Conservation (phyloP, 1,139 yeast genomes). For the Debaryomycetaceae sp. region DNA sequence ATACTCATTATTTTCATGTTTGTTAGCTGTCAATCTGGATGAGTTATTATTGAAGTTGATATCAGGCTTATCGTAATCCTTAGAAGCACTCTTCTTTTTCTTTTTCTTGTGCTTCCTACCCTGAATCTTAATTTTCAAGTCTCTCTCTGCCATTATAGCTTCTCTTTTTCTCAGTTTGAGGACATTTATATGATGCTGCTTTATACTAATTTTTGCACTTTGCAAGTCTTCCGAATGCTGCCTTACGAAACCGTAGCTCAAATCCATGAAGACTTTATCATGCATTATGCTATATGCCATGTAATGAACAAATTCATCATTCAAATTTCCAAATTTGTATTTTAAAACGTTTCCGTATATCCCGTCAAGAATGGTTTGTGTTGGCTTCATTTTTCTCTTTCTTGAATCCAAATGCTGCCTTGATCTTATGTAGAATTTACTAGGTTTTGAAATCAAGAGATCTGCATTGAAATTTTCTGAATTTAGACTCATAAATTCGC, state of each 20-base stretch:
- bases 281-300: not conserved
- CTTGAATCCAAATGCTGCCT: not conserved
- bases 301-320: not conserved
- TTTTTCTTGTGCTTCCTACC: not conserved
- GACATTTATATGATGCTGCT: not conserved
- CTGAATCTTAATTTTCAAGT: not conserved
- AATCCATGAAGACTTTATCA: not conserved
- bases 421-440: not conserved
- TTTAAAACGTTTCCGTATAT: too few species aligned
- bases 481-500: too few species aligned
- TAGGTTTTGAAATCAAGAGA: not conserved
- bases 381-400: not conserved
- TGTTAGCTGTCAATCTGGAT: not conserved
- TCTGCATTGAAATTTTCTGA: too few species aligned
- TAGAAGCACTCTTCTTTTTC: not conserved
- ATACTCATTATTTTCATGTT: not conserved
- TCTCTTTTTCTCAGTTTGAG: not conserved
- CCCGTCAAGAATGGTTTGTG: not conserved
- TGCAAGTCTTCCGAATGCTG: not conserved
- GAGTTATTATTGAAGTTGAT: not conserved
- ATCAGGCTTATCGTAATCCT: not conserved
- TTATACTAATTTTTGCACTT: not conserved
- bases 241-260: conserved; percentile 1
- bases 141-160: not conserved
- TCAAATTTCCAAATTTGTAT: not conserved